Conservation (phyloP, 257 asterid species). For the Euphrasia confusa region DNA sequence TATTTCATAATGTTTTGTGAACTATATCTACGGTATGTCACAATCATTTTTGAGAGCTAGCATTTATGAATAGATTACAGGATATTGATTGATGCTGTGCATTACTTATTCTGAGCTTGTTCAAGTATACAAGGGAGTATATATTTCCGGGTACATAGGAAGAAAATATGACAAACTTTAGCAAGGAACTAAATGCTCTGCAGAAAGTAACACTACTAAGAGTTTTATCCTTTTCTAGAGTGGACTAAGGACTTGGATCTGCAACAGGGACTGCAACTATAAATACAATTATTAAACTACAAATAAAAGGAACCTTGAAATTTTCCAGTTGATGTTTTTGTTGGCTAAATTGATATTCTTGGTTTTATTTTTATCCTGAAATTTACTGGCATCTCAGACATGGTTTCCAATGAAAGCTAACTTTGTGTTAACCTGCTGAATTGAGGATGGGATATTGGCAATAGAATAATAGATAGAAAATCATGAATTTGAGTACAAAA, state of each 20-base stretch:
- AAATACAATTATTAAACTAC: not conserved
- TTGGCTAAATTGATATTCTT: not conserved
- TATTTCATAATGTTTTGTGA: not conserved
- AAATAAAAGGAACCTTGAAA: not conserved
- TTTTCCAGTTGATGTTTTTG: not conserved
- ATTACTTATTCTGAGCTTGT: not conserved
- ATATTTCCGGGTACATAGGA: not conserved
- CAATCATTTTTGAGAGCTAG: not conserved
- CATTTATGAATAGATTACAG: not conserved
- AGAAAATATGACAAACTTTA: not conserved
- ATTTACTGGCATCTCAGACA: not conserved
- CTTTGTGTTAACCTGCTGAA: not conserved
- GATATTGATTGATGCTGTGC: not conserved
- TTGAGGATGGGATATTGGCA: not conserved
- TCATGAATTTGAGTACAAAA: not conserved
- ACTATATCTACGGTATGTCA: not conserved
- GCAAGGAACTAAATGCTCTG: not conserved
- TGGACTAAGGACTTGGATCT: not conserved
- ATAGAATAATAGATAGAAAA: conserved; percentile 4
- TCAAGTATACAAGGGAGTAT: too few relatives aligned
- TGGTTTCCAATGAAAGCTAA: not conserved
- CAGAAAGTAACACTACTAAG: not conserved
- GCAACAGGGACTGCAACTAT: not conserved
- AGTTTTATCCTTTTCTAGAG: not conserved
- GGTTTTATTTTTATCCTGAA: too few relatives aligned